Percentiles rank a stretch among this genome's conserved stretches.
These are phyloP conservation scores for Phytophthora sp. DNA, from an alignment of 352 stramenopile genomes.

Conservation along the genomic window DNA sequence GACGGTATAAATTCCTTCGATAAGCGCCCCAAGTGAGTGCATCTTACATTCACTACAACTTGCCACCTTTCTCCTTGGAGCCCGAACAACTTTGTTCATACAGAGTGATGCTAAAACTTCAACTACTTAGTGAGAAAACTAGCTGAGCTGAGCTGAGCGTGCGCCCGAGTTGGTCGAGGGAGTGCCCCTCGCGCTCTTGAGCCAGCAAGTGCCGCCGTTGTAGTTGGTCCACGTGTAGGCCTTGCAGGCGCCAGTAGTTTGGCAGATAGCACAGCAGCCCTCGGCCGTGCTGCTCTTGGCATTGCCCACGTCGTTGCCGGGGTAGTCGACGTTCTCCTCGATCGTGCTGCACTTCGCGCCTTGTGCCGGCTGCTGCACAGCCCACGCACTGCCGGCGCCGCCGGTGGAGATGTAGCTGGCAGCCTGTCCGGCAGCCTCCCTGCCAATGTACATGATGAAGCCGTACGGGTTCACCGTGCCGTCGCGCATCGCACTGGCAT, in stretches of 20 bases:
- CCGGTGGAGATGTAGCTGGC: conserved; percentile 36
- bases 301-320: conserved; percentile 33
- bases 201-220: conserved; percentile 50
- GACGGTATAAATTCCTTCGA: too few relatives aligned
- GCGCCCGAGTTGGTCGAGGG: conserved; percentile 8
- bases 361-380: conserved; percentile 5
- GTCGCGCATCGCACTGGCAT: conserved; percentile 64
- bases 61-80: too few relatives aligned
- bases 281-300: conserved; percentile 12
- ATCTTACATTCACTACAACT: too few relatives aligned
- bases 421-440: conserved; percentile 51
- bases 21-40: too few relatives aligned
- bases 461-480: conserved; percentile 75
- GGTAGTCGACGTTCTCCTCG: conserved; percentile 43
- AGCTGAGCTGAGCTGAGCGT: conserved; percentile 24
- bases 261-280: conserved; percentile 40
- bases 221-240: conserved; percentile 53
- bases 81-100: too few relatives aligned
- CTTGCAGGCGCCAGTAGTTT: conserved; percentile 25
- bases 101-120: too few relatives aligned
- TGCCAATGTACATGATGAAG: conserved; percentile 79
- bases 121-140: too few relatives aligned
- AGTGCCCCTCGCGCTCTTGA: conserved; percentile 41
- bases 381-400: conserved; percentile 15
- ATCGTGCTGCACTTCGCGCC: conserved; percentile 27